These are phyloP conservation scores for Boletus edulis DNA, from an alignment of 768 basidiomycete species.

Conservation along the genomic window DNA sequence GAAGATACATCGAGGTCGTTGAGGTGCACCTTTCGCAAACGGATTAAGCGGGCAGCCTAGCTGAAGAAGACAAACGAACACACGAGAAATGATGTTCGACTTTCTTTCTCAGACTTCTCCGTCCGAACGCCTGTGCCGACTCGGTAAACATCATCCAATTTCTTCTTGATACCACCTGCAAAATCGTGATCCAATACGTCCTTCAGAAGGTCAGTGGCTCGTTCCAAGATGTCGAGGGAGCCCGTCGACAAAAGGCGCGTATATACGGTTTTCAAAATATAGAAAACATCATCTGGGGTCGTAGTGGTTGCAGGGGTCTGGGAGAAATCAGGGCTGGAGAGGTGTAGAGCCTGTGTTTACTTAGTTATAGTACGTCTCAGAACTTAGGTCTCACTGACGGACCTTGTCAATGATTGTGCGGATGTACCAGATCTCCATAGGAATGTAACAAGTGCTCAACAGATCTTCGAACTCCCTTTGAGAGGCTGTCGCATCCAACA, in stretches of 20 bases:
- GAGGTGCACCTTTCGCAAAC: constrained; percentile 61
- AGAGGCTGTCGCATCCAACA: constrained; percentile 51
- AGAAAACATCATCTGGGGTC: constrained; percentile 92
- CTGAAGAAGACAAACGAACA: constrained; percentile 29
- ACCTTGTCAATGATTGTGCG: constrained; percentile 88
- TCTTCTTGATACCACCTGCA: constrained; percentile 73
- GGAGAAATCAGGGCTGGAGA: constrained; percentile 72
- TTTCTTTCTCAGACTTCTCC: constrained; percentile 82
- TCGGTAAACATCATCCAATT: constrained; percentile 87
- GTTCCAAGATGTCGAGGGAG: constrained; percentile 54
- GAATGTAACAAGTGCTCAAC: constrained; percentile 74
- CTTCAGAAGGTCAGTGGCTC: constrained; percentile 59
- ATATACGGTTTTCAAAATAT: constrained; percentile 85
- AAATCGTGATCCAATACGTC: constrained; percentile 84
- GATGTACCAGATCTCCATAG: constrained; percentile 91
- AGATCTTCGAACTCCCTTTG: constrained; percentile 63
- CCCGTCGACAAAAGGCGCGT: constrained; percentile 78
- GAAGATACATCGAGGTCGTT: constrained; percentile 95
- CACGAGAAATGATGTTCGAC: constrained; percentile 78
- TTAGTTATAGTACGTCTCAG: background rate
- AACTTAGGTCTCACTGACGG: constrained; percentile 6
- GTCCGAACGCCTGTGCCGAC: constrained; percentile 48
- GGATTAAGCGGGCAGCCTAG: background rate
- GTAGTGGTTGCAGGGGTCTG: constrained; percentile 66
- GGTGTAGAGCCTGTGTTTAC: constrained; percentile 70